These are phyloP conservation scores for Haplosporangium gracile DNA, from an alignment of 192 early-diverging fungal genomes.

Conservation along the genomic window DNA sequence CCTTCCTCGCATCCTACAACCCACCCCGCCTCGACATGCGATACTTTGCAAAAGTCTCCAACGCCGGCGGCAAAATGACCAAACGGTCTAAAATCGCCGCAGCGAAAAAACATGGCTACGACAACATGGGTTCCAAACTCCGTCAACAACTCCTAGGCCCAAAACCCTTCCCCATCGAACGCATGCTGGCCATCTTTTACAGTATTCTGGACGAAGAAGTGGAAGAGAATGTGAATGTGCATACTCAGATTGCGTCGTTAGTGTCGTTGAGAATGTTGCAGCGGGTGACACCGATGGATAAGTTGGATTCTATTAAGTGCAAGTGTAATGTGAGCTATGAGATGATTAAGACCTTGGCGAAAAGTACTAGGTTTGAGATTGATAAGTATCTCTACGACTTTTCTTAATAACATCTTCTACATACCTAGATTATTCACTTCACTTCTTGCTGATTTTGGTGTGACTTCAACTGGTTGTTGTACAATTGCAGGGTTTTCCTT, in stretches of 20 bases:
- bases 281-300: slow-evolving; percentile 76
- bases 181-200: slow-evolving; percentile 98
- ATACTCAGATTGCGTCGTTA: slow-evolving; percentile 87
- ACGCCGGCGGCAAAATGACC: slow-evolving; percentile 59
- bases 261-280: slow-evolving; percentile 83
- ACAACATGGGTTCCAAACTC: slow-evolving; percentile 55
- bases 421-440: no score
- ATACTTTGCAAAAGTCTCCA: slow-evolving; percentile 81
- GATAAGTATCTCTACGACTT: slow-evolving; percentile 85
- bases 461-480: no score
- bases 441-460: background rate
- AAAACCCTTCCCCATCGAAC: slow-evolving; percentile 93
- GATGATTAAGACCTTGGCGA: slow-evolving; percentile 77
- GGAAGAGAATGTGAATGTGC: slow-evolving; percentile 83
- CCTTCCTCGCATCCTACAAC: slow-evolving; percentile 95
- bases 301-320: slow-evolving; percentile 87
- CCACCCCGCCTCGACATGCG: slow-evolving; percentile 86
- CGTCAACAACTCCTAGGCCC: slow-evolving; percentile 93
- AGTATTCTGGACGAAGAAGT: slow-evolving; percentile 81
- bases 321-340: slow-evolving; percentile 93
- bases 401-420: slow-evolving; percentile 10
- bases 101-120: slow-evolving; percentile 49
- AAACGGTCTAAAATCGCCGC: slow-evolving; percentile 59
- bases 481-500: no score
- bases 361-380: slow-evolving; percentile 88